Base-by-base conservation (phyloP, 2,329 filamentous ascomycete species). In the Penicillium sp. region DNA sequence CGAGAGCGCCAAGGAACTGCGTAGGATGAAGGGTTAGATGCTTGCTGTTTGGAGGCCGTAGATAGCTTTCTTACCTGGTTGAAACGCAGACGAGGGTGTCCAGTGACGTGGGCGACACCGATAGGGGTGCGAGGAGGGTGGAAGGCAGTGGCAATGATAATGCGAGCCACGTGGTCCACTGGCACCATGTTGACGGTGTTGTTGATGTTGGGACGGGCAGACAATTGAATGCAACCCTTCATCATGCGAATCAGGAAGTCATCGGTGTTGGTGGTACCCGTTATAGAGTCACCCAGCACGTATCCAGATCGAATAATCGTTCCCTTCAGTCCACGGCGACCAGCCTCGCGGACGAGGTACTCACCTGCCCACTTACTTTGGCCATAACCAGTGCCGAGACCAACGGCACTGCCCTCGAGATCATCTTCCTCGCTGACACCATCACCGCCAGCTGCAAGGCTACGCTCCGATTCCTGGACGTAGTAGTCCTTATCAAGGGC, bases 231-330 rank as follows among this genome's bases (percentile, higher is more conserved):
- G 67, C 91, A 96, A 54, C 91, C 92, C 77, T 97, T 96, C 54
- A 88, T 77, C 76, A 97, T 85, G 37, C 93, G 85, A 61, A 96
- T 83, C 6, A 97, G 77, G 79, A 97, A 97, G 74, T 97, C 93
- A 68, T 97, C 93, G 1, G 87, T 92, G 72, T 88, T 90, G 70
- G 78, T 89, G 59, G 66, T 71, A 49, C 92, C 92, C 12, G 55
- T 49, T 11, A 23, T 41, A 15, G 55, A 51, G 26, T 57, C 55
- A 51, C 55, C 93, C 4, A 89, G 81, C 35, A 97, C 86, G 71
- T 97, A 97, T 27, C 93, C 92, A 3, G 93, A 88, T 12, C 93
- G 85, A 47, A 96, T 80, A 41, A 96, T 84, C 22, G 87, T 82
- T 15, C 90, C 92, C 15, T 76, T 79, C 2, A 97, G 83, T 12